Evolutionary conservation across 176 grass and related monocot species (phyloP).

Genomic region (Oryza rufipogon): DNA sequence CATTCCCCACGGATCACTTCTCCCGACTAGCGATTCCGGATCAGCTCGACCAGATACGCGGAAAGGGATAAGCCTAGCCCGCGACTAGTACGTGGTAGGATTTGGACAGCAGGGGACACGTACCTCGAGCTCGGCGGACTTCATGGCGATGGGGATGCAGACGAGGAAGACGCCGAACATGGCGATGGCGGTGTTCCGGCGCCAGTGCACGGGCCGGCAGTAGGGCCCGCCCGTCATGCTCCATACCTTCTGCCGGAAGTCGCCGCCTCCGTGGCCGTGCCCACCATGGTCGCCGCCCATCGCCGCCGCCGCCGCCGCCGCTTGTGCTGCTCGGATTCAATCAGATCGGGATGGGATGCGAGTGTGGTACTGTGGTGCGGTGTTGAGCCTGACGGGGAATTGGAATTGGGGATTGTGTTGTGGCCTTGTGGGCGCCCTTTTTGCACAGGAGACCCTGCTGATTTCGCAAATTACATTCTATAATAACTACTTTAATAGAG

Average conservation of each 20-base stretch:
- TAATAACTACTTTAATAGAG: neutral
- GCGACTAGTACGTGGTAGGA: neutral
- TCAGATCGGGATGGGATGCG: constrained; percentile 48
- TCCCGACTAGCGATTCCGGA: neutral
- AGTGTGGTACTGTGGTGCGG: neutral
- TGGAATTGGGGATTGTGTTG: constrained; percentile 38
- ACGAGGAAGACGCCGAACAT: constrained; percentile 79
- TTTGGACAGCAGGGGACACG: neutral
- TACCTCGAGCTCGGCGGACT: constrained; percentile 97
- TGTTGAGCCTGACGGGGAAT: constrained; percentile 17
- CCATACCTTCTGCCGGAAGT: constrained; percentile 94
- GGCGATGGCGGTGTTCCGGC: constrained; percentile 97
- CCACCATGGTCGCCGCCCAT: constrained; percentile 54
- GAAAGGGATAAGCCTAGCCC: too few species aligned
- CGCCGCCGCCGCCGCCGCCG: constrained; percentile 25
- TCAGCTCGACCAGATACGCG: neutral
- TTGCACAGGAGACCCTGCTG: constrained; percentile 48
- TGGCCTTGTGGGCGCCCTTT: neutral
- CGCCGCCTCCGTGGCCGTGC: constrained; percentile 53
- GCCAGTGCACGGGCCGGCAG: constrained; percentile 98
- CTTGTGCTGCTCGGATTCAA: constrained; percentile 36
- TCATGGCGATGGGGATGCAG: constrained; percentile 96
- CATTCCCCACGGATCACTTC: constrained; percentile 26
- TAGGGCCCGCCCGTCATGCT: constrained; percentile 98
- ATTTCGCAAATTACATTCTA: constrained; percentile 1